These are phyloP conservation scores for Aspergillus transmontanensis DNA, from an alignment of 2,329 filamentous ascomycete species.

Conservation along the genomic window DNA sequence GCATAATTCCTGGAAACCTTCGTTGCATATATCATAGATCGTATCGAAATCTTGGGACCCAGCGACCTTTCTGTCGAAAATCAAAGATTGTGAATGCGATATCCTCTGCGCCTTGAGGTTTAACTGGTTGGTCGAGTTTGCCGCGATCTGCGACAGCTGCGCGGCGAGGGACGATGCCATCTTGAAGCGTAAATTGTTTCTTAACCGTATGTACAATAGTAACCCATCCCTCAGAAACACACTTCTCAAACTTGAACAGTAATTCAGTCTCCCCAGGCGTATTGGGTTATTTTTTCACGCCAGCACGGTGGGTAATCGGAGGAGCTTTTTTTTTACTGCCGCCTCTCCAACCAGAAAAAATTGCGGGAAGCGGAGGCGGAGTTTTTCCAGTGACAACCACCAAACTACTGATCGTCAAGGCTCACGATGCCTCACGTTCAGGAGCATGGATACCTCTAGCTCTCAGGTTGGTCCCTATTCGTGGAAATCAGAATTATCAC, in stretches of 20 bases:
- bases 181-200: constrained; percentile 22
- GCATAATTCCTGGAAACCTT: constrained; percentile 91
- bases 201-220: constrained; percentile 17
- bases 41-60: constrained; percentile 87
- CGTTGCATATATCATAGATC: constrained; percentile 80
- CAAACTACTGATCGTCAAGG: background rate
- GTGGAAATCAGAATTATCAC: background rate
- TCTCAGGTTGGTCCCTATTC: constrained; percentile 35
- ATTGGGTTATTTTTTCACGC: background rate
- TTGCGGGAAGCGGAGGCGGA: constrained; percentile 26
- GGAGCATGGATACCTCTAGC: constrained; percentile 40
- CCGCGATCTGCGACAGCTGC: constrained; percentile 90
- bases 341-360: constrained; percentile 20
- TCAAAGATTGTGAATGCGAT: constrained; percentile 88
- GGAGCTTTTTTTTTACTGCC: constrained; percentile 39
- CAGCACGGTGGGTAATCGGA: constrained; percentile 9
- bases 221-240: constrained; percentile 24
- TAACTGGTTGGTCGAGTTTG: constrained; percentile 84
- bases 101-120: constrained; percentile 92
- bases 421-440: constrained; percentile 19
- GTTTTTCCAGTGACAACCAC: constrained; percentile 26
- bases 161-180: constrained; percentile 89
- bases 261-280: background rate
- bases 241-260: constrained; percentile 6
- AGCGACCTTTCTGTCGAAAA: constrained; percentile 85